A percentile compares a stretch with the other conserved stretches of the same genome.
These are phyloP conservation scores for Stephania cephalantha DNA, from an alignment of 164 flowering plant species.

Conservation along the genomic window DNA sequence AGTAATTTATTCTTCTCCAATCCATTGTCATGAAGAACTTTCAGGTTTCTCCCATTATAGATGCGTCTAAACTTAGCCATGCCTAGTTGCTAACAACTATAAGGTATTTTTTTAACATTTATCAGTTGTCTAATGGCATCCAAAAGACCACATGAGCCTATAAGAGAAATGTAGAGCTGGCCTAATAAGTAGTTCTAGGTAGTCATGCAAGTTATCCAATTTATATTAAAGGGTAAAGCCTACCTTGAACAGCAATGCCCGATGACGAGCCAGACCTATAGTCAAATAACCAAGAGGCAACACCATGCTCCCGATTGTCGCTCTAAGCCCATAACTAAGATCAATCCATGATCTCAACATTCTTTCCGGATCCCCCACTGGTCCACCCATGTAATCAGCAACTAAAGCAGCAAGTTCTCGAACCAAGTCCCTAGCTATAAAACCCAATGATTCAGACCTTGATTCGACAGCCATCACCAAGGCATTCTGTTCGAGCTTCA, in stretches of 20 bases:
- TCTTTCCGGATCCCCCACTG: conserved; percentile 77
- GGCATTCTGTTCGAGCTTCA: conserved; percentile 72
- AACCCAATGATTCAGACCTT: conserved; percentile 37
- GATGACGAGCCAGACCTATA: conserved; percentile 92
- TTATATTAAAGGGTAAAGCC: conserved; percentile 1
- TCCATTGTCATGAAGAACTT: not conserved
- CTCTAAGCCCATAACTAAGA: conserved; percentile 49
- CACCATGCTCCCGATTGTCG: conserved; percentile 69
- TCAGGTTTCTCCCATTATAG: not conserved
- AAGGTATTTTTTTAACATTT: not conserved
- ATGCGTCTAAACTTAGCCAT: not conserved
- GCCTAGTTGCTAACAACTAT: not conserved
- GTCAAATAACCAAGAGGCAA: conserved; percentile 87
- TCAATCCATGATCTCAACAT: conserved; percentile 64
- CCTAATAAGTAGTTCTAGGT: not conserved
- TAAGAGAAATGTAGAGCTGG: not conserved
- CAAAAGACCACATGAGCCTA: not conserved
- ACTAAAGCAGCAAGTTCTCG: conserved; percentile 66
- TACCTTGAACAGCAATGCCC: conserved; percentile 93
- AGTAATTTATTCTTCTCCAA: not conserved
- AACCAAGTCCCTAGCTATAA: conserved; percentile 37
- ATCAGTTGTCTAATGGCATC: not conserved
- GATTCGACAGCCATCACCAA: conserved; percentile 46
- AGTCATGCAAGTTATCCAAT: not conserved
- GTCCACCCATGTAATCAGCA: conserved; percentile 89